Percentiles rank a stretch among this genome's conserved stretches.
Conservation (phyloP, 2,329 filamentous ascomycete species). For the Colletotrichum tabaci region DNA sequence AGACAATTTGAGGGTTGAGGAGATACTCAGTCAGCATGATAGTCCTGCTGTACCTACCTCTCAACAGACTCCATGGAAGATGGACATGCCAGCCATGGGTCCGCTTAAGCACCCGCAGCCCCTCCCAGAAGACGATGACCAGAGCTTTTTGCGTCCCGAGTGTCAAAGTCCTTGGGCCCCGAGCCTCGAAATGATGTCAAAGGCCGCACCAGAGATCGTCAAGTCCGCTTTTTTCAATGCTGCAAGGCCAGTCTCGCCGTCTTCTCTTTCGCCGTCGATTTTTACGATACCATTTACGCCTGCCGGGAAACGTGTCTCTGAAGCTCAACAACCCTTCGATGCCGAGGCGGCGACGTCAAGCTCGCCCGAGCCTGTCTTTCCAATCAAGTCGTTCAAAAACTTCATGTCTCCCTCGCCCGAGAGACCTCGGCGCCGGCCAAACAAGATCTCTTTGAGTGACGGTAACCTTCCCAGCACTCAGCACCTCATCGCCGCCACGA, state of each 20-base stretch:
- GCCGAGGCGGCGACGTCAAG: slow-evolving; percentile 50
- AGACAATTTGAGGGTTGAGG: neutral
- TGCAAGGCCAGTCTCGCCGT: slow-evolving; percentile 6
- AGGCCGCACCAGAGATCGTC: slow-evolving; percentile 25
- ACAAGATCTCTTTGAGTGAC: slow-evolving; percentile 45
- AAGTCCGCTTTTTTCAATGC: neutral
- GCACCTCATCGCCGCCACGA: slow-evolving; percentile 53
- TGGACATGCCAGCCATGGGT: slow-evolving; percentile 3
- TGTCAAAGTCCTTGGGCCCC: slow-evolving; percentile 43
- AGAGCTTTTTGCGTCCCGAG: slow-evolving; percentile 13
- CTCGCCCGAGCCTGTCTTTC: slow-evolving; percentile 64
- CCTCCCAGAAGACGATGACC: neutral
- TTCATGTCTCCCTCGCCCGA: slow-evolving; percentile 67
- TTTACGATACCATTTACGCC: neutral
- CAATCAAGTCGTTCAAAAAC: slow-evolving; percentile 66
- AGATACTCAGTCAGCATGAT: neutral
- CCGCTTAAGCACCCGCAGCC: neutral
- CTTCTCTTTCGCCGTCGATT: slow-evolving; percentile 3
- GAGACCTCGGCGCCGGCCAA: slow-evolving; percentile 43
- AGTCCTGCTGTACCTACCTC: slow-evolving; percentile 28
- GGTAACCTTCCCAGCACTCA: slow-evolving; percentile 52
- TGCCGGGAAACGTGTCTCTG: slow-evolving; percentile 33
- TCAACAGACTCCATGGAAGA: slow-evolving; percentile 38
- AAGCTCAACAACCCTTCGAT: slow-evolving; percentile 45
- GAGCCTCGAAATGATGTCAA: slow-evolving; percentile 37